Percentiles rank a stretch among this genome's conserved stretches.
Conservation (phyloP, 1,284 basidiomycete species). For the Ustilago crameri region DNA sequence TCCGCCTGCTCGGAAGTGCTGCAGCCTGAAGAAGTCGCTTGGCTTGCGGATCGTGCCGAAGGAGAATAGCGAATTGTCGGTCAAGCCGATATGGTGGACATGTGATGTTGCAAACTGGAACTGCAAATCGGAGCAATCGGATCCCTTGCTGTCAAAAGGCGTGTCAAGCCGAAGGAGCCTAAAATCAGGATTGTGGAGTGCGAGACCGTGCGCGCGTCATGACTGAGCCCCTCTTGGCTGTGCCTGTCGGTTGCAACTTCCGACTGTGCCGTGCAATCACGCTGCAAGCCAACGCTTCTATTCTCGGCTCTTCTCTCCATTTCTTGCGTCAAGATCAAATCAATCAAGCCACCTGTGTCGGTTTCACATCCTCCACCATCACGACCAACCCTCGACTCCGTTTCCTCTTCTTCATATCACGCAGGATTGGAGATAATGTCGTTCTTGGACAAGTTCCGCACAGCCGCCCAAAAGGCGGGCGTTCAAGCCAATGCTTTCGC, state of each 20-base stretch:
- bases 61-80: not conserved
- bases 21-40: too few relatives aligned
- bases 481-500: slow-evolving; percentile 63
- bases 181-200: not conserved
- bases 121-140: not conserved
- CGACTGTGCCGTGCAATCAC: too few relatives aligned
- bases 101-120: not conserved
- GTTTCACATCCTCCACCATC: not conserved
- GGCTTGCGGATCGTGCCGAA: too few relatives aligned
- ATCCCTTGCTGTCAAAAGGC: too few relatives aligned
- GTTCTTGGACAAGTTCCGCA: slow-evolving; percentile 81
- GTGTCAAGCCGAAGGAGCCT: slow-evolving; percentile 1
- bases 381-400: not conserved
- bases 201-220: slow-evolving; percentile 21
- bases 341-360: not conserved
- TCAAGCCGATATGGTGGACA: not conserved
- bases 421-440: slow-evolving; percentile 65
- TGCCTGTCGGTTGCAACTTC: too few relatives aligned
- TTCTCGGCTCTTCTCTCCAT: not conserved
- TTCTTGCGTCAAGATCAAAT: not conserved
- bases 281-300: too few relatives aligned
- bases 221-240: too few relatives aligned
- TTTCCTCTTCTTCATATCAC: not conserved
- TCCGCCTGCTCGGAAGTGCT: too few relatives aligned
- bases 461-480: slow-evolving; percentile 82